phyloP scores from a whole-genome alignment of 257 asterid species.

The Solanum chiquidenum region DNA sequence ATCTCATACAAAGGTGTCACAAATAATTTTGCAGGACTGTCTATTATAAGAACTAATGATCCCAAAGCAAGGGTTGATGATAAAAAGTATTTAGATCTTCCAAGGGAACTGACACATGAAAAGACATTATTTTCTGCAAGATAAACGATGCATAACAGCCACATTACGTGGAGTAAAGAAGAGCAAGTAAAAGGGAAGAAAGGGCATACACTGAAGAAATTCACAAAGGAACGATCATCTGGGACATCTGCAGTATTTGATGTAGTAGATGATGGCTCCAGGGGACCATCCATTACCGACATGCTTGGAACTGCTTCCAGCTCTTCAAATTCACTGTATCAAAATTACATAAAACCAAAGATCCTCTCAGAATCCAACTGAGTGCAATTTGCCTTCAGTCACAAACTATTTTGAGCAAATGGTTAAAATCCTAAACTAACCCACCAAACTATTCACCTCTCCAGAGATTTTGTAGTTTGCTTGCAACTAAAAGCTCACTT shows the following conservation, averaged over 20 bases:
- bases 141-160: not conserved
- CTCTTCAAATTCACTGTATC: constrained; percentile 74
- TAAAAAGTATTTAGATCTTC: not conserved
- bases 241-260: constrained; percentile 42
- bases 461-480: not conserved
- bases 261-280: constrained; percentile 57
- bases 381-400: not conserved
- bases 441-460: not conserved
- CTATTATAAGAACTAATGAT: not conserved
- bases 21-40: not conserved
- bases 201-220: constrained; percentile 68
- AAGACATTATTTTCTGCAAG: not conserved
- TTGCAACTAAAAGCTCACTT: not conserved
- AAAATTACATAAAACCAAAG: not conserved
- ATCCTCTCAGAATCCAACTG: not conserved
- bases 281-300: constrained; percentile 77
- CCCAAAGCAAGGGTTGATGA: not conserved
- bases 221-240: constrained; percentile 74
- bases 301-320: constrained; percentile 84
- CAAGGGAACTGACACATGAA: not conserved
- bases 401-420: not conserved
- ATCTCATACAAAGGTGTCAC: not conserved
- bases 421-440: not conserved
- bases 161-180: not conserved
- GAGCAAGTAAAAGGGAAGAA: not conserved